phyloP scores from a whole-genome alignment of 352 stramenopile species.

The Globisporangium paddicum region DNA sequence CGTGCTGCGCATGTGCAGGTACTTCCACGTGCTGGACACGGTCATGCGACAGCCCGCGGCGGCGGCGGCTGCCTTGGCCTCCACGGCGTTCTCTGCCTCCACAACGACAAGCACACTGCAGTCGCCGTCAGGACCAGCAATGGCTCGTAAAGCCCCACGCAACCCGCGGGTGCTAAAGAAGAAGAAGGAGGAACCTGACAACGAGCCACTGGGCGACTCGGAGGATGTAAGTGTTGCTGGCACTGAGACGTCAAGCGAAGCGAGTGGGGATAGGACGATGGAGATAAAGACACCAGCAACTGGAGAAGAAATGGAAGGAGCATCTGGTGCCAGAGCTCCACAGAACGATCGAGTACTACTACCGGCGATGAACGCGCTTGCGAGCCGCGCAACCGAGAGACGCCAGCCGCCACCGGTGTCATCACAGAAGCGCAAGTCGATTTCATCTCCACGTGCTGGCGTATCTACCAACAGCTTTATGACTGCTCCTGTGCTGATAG shows the following conservation, averaged over 20 bases:
- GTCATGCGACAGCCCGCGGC: slow-evolving; percentile 35
- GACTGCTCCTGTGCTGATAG: not conserved
- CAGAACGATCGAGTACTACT: not conserved
- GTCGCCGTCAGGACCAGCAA: not conserved
- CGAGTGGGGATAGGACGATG: not conserved
- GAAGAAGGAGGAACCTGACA: not conserved
- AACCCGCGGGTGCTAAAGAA: not conserved
- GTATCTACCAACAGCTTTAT: not conserved
- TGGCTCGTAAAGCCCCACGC: not conserved
- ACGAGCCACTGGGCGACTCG: not conserved
- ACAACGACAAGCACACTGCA: not conserved
- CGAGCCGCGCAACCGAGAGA: slow-evolving; percentile 1
- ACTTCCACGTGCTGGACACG: slow-evolving; percentile 63
- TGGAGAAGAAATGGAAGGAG: not conserved
- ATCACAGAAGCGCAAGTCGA: slow-evolving; percentile 3
- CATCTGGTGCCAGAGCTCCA: not conserved
- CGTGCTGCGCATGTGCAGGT: slow-evolving; percentile 59
- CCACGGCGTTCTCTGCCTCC: not conserved
- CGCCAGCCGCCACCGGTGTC: not conserved
- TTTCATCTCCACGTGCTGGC: not conserved
- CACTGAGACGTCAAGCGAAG: not conserved
- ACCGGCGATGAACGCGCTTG: not conserved
- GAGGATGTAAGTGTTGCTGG: not conserved
- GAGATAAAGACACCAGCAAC: not conserved
- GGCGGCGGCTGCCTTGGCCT: slow-evolving; percentile 7